Evolutionary conservation across 2,329 filamentous ascomycete genomes (phyloP), one percentile per base, ranked within the genome.

Genomic region (Chrysoporthe deuterocubensis): DNA sequence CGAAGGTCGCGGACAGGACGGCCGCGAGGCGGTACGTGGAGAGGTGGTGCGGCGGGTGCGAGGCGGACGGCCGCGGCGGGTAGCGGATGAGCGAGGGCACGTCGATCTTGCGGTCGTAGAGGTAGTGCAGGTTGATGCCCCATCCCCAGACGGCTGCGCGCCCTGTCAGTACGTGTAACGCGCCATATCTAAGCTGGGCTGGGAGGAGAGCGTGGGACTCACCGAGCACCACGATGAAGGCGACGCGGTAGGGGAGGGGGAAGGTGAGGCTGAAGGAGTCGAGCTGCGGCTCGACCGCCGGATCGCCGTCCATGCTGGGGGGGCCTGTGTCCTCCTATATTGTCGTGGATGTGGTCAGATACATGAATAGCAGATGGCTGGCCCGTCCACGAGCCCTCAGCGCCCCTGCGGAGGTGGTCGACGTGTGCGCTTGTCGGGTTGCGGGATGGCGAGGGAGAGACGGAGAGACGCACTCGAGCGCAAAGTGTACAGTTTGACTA

Each of bases 91-190:
- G 85, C 43, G 89, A 85, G 26, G 93, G 92, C 66, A 97, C 92
- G 79, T 97, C 93, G 81, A 99, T 96, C 77, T 92, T 92, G 75
- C 89, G 84, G 68, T 88, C 81, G 74, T 90, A 85, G 69, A 98
- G 89, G 81, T 93, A 94, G 77, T 97, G 94, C 52, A 98, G 88
- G 81, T 97, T 98, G 73, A 92, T 80, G 72, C 91, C 94, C 94
- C 95, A 99, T 77, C 93, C 94, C 95, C 95, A 98, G 75, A 97
- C 90, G 73, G 93, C 94, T 96, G 68, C 43, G 59, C 3, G 48
- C 62, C 9, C 8, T 16, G 58, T 72, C 40, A 70, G 67, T 26
- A 4, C 6, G 14, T 8, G 16, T 34, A 34, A 32, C 14, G 21
- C 50, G 50, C 50, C 26, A 2, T 26, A 26, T 26, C 26, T 26